Evolutionary conservation across 2,329 filamentous ascomycete species (phyloP), one percentile per base, ranked within the genome.

Genomic region (Lasiodiplodia hormozganensis): DNA sequence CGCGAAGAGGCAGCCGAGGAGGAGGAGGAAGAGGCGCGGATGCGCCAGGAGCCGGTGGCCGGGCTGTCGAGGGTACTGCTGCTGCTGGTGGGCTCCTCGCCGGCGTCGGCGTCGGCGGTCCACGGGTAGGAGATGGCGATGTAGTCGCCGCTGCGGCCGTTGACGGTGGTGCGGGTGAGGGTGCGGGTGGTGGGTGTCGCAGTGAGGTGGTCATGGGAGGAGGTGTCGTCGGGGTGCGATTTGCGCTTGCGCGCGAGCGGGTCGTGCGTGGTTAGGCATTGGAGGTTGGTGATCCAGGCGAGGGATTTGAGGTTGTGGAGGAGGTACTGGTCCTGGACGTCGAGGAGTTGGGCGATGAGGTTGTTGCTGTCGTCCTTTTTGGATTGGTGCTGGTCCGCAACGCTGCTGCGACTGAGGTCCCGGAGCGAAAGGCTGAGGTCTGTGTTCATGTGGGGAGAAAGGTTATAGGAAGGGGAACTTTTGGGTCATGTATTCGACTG

Each of bases 281-380:
- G 23, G 8, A 68, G 65, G 56, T 62, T 21, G n/a, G 40, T 40
- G 28, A 58, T 47, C 65, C 65, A 68, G 47, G 51, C 43, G 40
- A 60, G 54, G 12, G 65, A 60, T 25, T 68, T 68, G 56, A 68
- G 47, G 31, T 68, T 58, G 43, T 60, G 25, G 56, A 68, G 56
- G 18, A 52, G 43, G 65, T 68, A 62, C 47, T 43, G 84, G 69
- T 84, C 78, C 23, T 83, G 81, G 72, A 82, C 79, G 52, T 79
- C 77, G 28, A 81, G 75, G 69, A 86, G 79, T 4, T 86, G 76
- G 69, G 82, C 84, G 23, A 84, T 84, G 1, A 86, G 77, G 14
- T 82, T 82, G 54, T 84, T 76, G 25, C 81, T 76, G 25, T 81
- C 18, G 18, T 47, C 4, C 3, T 11, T 14, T 21, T 47, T 3